Conservation (phyloP, 2,329 filamentous ascomycete genomes). For the Hypoxylon sp. region DNA sequence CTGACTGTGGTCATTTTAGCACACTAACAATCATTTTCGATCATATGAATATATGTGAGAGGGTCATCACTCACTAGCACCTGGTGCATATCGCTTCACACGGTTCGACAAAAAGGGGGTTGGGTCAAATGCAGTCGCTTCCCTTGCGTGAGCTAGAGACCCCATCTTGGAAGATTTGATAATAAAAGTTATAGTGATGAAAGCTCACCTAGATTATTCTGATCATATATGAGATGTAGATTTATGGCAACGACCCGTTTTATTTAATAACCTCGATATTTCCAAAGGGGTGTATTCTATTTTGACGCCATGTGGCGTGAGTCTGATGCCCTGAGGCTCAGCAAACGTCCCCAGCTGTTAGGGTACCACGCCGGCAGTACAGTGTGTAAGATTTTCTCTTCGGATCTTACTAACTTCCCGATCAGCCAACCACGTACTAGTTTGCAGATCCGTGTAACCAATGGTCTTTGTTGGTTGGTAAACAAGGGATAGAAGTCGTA, state of each 20-base stretch:
- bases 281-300: not conserved
- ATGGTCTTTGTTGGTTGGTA: constrained; percentile 8
- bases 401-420: not conserved
- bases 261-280: not conserved
- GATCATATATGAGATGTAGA: not conserved
- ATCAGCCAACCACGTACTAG: not conserved
- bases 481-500: not conserved
- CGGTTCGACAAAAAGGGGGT: constrained; percentile 21
- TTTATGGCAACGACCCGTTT: not conserved
- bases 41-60: not conserved
- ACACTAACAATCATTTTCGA: not conserved
- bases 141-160: not conserved
- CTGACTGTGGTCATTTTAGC: constrained; percentile 13
- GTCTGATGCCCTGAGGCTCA: not conserved
- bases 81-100: constrained; percentile 21
- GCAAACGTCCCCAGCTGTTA: not conserved
- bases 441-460: not conserved
- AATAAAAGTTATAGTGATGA: not conserved
- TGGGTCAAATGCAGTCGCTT: constrained; percentile 12
- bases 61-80: constrained; percentile 14
- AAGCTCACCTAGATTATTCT: not conserved
- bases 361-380: not conserved
- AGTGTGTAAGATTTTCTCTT: not conserved
- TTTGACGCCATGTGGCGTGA: not conserved
- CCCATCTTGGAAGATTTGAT: constrained; percentile 9